phyloP scores from a whole-genome alignment of 208 protist genomes.

The Trichomonas gallinae region DNA sequence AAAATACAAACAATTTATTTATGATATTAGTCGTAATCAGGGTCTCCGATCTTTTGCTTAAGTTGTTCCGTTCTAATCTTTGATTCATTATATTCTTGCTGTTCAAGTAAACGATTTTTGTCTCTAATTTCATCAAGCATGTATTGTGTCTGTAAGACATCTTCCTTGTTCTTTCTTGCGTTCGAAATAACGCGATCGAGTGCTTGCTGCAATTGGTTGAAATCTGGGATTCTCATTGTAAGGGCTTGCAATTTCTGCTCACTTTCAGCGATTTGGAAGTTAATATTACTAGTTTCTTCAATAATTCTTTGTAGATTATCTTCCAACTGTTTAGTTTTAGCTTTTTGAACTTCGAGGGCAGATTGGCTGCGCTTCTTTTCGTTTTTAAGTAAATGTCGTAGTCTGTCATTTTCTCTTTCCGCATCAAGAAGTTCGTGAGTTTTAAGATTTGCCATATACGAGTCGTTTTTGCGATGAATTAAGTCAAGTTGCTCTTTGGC shows the following conservation, averaged over 20 bases:
- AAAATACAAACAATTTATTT: not conserved
- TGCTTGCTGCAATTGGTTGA: not conserved
- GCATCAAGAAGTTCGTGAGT: not conserved
- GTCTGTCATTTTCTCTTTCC: not conserved
- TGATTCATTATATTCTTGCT: not conserved
- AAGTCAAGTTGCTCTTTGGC: not conserved
- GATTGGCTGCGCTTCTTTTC: not conserved
- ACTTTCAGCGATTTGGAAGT: not conserved
- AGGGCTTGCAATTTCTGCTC: not conserved
- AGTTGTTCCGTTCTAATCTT: not conserved
- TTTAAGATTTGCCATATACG: not conserved
- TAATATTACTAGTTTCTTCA: not conserved
- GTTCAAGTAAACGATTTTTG: not conserved
- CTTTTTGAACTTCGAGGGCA: not conserved
- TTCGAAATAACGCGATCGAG: not conserved
- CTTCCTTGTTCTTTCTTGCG: not conserved
- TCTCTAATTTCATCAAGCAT: not conserved
- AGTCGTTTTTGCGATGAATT: not conserved
- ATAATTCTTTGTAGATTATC: not conserved
- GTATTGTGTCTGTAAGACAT: not conserved
- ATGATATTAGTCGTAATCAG: not conserved
- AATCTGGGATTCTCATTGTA: constrained; percentile 7
- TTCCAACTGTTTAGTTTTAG: not conserved
- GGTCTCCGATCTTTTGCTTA: not conserved
- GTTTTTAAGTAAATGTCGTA: not conserved